Base-by-base conservation (phyloP, 306 rosid species). In the Aeschynomene evenia region DNA sequence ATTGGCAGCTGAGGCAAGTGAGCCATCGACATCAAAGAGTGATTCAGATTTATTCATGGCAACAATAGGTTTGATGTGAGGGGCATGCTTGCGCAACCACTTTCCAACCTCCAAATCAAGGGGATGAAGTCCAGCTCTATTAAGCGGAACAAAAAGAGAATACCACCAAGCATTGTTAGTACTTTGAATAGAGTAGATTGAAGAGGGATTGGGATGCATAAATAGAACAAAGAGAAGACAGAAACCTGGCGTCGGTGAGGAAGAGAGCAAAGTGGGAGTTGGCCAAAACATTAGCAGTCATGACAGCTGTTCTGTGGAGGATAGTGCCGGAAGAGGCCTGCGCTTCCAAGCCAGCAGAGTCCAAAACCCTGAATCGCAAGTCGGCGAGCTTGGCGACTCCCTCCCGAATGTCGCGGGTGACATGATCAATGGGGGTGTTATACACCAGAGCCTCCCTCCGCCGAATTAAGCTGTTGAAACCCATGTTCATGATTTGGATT, bases 381-480 rank as follows among this genome's bases (percentile, higher is more conserved):
- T 94, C 84, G 61, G 95, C 86, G 80, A 94, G 79, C 74, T 90
- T 94, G 22, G 98, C 98, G 66, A 94, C 60, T 39, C 97, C 98
- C 79, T 90, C 97, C 40, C 97, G 83, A 10, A 94, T 73, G 73
- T 94, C 98, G 31, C 98, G 87, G 53, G 98, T 94, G 46, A 94
- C 98, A 68, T 94, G 98, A 80, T 94, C 96, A 26, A 87, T 77
- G 0, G 97, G 98, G 3, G 98, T 94, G 77, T 94, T 94, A 80
- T 85, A 88, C 2, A 94, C 98, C 20, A 94, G 92, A 23, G 98
- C 97, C 80, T 94, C 98, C 73, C 97, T 86, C 82, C 98, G 80
- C 56, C 85, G 83, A 69, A 94, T 90, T 19, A 94, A 81, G n/a
- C 96, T 89, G n/a, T 92, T 89, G 68, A 50, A 63, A 63, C 39